These are phyloP conservation scores for Rhododendron griersonianum DNA, from an alignment of 148 eudicot genomes.

Conservation along the genomic window DNA sequence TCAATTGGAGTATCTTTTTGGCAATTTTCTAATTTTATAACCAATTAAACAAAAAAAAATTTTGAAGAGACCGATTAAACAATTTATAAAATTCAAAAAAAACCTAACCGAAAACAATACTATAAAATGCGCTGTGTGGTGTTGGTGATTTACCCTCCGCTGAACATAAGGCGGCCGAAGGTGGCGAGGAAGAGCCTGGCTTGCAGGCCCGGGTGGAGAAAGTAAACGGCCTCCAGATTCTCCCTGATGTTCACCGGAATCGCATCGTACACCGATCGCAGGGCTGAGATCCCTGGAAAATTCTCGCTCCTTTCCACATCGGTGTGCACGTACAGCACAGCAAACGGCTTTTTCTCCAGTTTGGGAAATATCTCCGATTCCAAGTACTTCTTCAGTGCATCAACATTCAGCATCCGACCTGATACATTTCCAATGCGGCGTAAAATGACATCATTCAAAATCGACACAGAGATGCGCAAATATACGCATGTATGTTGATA, in stretches of 20 bases:
- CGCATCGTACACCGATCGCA: conserved; percentile 46
- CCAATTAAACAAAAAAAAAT: background rate
- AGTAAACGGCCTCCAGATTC: conserved; percentile 53
- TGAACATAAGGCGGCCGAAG: conserved; percentile 55
- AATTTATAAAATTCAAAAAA: background rate
- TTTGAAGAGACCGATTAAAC: background rate
- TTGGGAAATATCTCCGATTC: conserved; percentile 47
- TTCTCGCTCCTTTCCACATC: conserved; percentile 38
- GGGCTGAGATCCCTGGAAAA: conserved; percentile 55
- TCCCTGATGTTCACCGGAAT: conserved; percentile 36
- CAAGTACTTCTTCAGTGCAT: conserved; percentile 45
- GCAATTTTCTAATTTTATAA: background rate
- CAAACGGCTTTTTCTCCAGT: conserved; percentile 34
- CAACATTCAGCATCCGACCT: conserved; percentile 41
- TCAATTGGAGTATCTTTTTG: too few species aligned
- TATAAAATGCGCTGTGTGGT: background rate
- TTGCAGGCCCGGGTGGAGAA: conserved; percentile 58
- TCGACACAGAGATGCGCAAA: background rate
- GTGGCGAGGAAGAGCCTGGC: conserved; percentile 63
- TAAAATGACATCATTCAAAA: background rate
- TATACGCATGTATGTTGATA: background rate
- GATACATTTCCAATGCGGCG: background rate
- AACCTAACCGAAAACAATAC: too few species aligned
- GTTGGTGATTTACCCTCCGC: conserved; percentile 39
- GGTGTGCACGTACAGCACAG: conserved; percentile 60